Evolutionary conservation across 768 basidiomycete genomes (phyloP).

Genomic region (Lentinula aciculospora): DNA sequence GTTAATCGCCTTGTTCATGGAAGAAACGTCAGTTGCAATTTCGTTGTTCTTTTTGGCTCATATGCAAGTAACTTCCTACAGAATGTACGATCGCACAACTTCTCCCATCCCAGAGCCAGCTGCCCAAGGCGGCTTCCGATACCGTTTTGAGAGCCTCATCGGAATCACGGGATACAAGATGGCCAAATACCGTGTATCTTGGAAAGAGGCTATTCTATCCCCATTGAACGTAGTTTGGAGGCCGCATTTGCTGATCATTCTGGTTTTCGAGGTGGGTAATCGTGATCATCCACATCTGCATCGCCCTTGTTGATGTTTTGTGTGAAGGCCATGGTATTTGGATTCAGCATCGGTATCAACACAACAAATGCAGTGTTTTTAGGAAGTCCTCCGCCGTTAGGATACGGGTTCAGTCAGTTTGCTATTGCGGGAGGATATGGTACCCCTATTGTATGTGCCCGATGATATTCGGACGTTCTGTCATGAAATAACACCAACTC

Average conservation of each 20-base stretch:
- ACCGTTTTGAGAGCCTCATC: constrained; percentile 54
- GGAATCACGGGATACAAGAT: constrained; percentile 58
- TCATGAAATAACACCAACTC: not conserved
- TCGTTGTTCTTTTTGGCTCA: not conserved
- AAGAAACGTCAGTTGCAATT: constrained; percentile 52
- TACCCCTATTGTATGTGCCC: constrained; percentile 43
- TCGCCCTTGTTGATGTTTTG: not conserved
- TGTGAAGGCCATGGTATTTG: constrained; percentile 34
- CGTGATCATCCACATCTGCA: not conserved
- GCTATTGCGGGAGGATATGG: constrained; percentile 49
- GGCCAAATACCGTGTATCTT: constrained; percentile 49
- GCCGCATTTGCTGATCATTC: constrained; percentile 49
- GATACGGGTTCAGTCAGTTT: constrained; percentile 45
- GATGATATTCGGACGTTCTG: not conserved
- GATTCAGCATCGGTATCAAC: constrained; percentile 45
- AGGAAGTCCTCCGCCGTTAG: constrained; percentile 45
- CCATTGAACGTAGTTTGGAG: constrained; percentile 55
- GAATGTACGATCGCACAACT: constrained; percentile 58
- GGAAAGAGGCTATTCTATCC: constrained; percentile 37
- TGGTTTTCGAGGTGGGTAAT: constrained; percentile 43
- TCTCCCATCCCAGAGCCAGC: constrained; percentile 40
- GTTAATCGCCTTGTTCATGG: constrained; percentile 53
- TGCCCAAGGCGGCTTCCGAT: constrained; percentile 29
- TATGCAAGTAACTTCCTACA: constrained; percentile 16
- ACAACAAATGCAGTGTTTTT: constrained; percentile 44